A percentile compares a stretch with the other conserved stretches of the same genome.
Conservation (phyloP, 495 filamentous ascomycete genomes). For the Penicillium robsamsonii region DNA sequence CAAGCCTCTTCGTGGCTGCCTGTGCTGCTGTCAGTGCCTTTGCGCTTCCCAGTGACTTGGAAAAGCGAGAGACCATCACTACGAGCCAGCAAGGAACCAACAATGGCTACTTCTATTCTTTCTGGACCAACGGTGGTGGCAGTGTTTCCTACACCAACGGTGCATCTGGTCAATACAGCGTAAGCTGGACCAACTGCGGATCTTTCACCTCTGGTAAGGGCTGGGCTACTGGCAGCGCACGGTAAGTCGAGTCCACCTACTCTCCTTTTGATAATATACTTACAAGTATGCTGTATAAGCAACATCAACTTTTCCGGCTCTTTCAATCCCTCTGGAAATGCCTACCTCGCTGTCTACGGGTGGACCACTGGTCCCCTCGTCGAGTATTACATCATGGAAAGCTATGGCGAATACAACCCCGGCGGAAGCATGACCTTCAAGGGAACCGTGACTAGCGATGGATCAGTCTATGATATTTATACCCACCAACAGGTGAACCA, state of each 20-base stretch:
- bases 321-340: constrained; percentile 57
- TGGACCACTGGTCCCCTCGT: constrained; percentile 61
- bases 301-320: constrained; percentile 53
- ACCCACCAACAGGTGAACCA: constrained; percentile 56
- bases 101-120: constrained; percentile 61
- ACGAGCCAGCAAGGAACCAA: constrained; percentile 49
- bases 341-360: constrained; percentile 61
- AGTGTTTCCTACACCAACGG: constrained; percentile 59
- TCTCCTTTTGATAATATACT: background rate
- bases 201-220: constrained; percentile 66
- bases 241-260: constrained; percentile 24
- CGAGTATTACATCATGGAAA: constrained; percentile 65
- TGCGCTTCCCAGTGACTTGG: constrained; percentile 41
- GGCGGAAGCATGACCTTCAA: constrained; percentile 43
- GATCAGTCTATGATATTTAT: constrained; percentile 64
- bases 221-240: constrained; percentile 53
- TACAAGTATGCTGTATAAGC: constrained; percentile 23
- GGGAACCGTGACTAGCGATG: constrained; percentile 58
- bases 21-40: constrained; percentile 33
- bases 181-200: constrained; percentile 52
- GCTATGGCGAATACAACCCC: constrained; percentile 56
- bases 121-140: constrained; percentile 58
- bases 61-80: constrained; percentile 34
- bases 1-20: constrained; percentile 40
- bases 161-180: constrained; percentile 52